Conservation (phyloP, 2,329 filamentous ascomycete genomes). For the Colletotrichum sp. region DNA sequence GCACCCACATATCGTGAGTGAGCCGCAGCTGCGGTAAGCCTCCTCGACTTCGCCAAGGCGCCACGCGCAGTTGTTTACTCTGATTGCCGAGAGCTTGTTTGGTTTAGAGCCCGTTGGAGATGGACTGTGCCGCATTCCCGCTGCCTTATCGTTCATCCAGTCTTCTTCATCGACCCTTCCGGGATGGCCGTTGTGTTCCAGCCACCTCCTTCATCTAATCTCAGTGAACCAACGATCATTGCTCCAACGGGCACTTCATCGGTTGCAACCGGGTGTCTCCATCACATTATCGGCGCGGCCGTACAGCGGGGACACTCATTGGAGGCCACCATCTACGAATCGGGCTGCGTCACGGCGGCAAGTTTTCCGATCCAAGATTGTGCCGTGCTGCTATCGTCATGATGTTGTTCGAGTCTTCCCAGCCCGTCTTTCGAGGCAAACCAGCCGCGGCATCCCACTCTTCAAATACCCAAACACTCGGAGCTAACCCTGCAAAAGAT, state of each 20-base stretch:
- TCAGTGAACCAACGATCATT: background rate
- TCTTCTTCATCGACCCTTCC: background rate
- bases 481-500: background rate
- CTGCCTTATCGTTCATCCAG: background rate
- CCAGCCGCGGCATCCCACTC: background rate
- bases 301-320: background rate
- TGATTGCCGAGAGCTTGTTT: background rate
- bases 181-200: background rate
- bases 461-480: background rate
- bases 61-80: background rate
- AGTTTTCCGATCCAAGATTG: background rate
- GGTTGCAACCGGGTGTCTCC: background rate
- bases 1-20: background rate
- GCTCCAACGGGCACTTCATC: background rate
- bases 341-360: background rate
- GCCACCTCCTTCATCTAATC: background rate
- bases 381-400: background rate
- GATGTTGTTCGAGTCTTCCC: background rate
- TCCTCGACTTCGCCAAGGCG: background rate
- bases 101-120: background rate
- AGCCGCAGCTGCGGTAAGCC: background rate
- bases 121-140: background rate
- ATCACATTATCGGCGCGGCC: background rate
- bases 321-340: background rate
- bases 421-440: background rate